These are phyloP conservation scores for Agapanthus africanus DNA, from an alignment of 106 monocot genomes.

Conservation along the genomic window DNA sequence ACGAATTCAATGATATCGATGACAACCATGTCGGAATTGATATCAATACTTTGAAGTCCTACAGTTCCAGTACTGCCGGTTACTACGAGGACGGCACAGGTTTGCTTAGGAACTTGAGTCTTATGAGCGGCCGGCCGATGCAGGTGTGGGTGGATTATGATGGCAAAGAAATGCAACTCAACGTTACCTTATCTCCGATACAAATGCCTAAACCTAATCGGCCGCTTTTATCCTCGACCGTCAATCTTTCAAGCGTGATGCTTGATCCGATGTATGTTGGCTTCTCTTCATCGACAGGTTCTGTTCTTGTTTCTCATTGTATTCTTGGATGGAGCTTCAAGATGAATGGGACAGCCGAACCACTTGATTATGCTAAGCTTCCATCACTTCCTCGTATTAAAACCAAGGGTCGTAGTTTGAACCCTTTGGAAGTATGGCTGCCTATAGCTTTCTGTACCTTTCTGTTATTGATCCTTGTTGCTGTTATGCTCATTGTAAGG, in stretches of 20 bases:
- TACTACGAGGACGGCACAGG: conserved; percentile 1
- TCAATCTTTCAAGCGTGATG: conserved; percentile 23
- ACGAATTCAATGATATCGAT: conserved; percentile 23
- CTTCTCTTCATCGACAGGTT: conserved; percentile 28
- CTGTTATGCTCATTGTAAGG: background rate
- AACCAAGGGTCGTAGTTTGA: background rate
- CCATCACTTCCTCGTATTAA: conserved; percentile 2
- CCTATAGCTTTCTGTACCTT: background rate
- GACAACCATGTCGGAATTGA: conserved; percentile 22
- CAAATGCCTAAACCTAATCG: conserved; percentile 16
- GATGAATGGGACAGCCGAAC: conserved; percentile 19
- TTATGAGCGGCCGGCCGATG: conserved; percentile 25
- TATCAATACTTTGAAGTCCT: conserved; percentile 3
- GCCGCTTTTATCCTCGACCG: conserved; percentile 23
- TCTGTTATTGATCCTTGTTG: background rate
- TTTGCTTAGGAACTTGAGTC: conserved; percentile 3
- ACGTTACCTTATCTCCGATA: conserved; percentile 27
- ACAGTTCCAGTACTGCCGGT: background rate
- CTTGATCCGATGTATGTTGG: conserved; percentile 29
- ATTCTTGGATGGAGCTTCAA: conserved; percentile 47
- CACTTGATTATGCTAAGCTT: conserved; percentile 11
- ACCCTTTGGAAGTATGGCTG: conserved; percentile 2
- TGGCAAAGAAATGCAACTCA: conserved; percentile 10
- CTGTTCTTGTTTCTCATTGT: conserved; percentile 15
- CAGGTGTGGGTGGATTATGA: conserved; percentile 43